Conservation (phyloP, 2,329 filamentous ascomycete species). For the Nakataea oryzae region DNA sequence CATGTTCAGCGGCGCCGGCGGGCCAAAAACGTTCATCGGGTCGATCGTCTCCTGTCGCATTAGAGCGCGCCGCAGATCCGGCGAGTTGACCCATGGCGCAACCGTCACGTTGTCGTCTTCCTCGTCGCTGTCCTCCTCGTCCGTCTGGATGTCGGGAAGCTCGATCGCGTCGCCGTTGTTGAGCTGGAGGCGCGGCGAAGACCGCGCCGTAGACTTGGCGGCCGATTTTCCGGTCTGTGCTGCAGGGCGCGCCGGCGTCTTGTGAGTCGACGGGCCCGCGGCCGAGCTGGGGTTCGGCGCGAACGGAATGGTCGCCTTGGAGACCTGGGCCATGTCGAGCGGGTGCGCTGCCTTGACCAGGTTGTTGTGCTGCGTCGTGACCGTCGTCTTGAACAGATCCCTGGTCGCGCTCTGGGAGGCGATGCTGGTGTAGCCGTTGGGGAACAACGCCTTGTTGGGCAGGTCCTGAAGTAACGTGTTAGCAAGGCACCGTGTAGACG, state of each 20-base stretch:
- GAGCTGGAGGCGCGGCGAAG: slow-evolving; percentile 68
- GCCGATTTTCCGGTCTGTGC: slow-evolving; percentile 13
- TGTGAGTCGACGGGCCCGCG: slow-evolving; percentile 32
- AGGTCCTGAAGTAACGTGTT: slow-evolving; percentile 36
- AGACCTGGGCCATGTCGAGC: slow-evolving; percentile 77
- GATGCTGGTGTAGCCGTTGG: slow-evolving; percentile 39
- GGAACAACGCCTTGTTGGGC: slow-evolving; percentile 48
- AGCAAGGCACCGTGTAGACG: no score
- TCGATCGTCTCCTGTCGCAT: slow-evolving; percentile 78
- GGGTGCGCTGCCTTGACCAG: slow-evolving; percentile 56
- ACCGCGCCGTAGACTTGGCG: slow-evolving; percentile 50
- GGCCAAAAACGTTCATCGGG: slow-evolving; percentile 77
- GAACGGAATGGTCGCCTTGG: slow-evolving; percentile 83
- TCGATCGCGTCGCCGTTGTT: slow-evolving; percentile 77
- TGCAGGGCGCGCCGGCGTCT: slow-evolving; percentile 56
- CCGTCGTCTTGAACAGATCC: slow-evolving; percentile 55
- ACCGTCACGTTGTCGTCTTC: slow-evolving; percentile 43
- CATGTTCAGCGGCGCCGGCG: slow-evolving; percentile 80
- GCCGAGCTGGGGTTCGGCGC: slow-evolving; percentile 55
- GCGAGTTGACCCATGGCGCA: slow-evolving; percentile 81
- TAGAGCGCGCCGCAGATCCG: slow-evolving; percentile 66
- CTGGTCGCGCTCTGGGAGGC: slow-evolving; percentile 40
- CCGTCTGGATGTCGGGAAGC: slow-evolving; percentile 89
- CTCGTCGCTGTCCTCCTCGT: slow-evolving; percentile 64
- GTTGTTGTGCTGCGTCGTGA: slow-evolving; percentile 53